A percentile compares a stretch with the other conserved stretches of the same genome.
Evolutionary conservation across 2,329 filamentous ascomycete genomes (phyloP).

Genomic region (Fusarium chuoi): DNA sequence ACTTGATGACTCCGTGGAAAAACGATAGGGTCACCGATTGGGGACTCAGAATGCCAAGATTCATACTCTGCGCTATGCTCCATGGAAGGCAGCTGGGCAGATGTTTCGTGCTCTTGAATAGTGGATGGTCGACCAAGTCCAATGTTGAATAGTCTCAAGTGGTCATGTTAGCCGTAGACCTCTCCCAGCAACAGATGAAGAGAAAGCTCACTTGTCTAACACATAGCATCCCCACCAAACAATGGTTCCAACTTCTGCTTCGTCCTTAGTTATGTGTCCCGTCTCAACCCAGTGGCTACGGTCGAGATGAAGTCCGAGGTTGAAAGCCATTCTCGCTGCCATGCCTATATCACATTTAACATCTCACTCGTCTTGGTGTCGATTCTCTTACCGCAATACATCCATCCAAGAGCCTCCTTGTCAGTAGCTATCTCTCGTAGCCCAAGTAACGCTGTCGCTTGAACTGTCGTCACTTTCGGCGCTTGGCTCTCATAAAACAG

Average conservation of each 20-base stretch:
- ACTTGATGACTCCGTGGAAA: neutral
- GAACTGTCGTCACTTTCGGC: neutral
- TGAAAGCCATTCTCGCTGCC: neutral
- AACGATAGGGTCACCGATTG: neutral
- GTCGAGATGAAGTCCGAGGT: neutral
- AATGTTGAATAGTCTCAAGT: neutral
- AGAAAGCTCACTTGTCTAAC: neutral
- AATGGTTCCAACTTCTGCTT: neutral
- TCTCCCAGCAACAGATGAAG: accelerated
- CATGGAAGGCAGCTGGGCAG: neutral
- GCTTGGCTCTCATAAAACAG: neutral
- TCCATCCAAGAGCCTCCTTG: neutral
- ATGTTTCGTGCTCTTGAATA: neutral
- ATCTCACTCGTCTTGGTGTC: accelerated
- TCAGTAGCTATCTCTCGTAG: neutral
- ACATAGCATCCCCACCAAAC: conserved; percentile 2
- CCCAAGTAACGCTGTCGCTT: neutral
- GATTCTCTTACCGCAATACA: neutral
- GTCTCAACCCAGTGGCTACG: neutral
- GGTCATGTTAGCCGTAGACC: neutral
- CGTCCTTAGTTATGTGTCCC: neutral
- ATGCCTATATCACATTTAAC: neutral
- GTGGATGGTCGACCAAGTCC: neutral
- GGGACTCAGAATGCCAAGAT: neutral
- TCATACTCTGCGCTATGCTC: neutral